phyloP scores from a whole-genome alignment of 352 stramenopile genomes.

The Globisporangium spiculum region DNA sequence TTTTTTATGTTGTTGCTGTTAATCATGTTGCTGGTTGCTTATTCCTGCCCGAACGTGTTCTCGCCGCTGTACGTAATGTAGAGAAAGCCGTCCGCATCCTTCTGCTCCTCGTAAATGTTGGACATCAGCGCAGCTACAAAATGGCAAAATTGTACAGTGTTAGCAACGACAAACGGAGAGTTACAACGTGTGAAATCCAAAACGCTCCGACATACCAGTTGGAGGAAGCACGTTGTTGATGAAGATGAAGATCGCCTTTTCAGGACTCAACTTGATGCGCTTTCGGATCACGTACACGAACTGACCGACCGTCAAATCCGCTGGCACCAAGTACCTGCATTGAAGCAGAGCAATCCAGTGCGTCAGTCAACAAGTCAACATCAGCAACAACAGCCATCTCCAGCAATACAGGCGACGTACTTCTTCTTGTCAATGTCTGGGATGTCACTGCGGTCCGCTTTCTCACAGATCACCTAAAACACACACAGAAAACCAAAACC shows the following conservation, averaged over 20 bases:
- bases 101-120: constrained; percentile 99
- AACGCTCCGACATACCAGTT: constrained; percentile 61
- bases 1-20: constrained; percentile 9
- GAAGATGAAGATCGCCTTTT: constrained; percentile 99
- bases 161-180: neutral
- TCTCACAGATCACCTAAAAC: constrained; percentile 86
- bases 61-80: constrained; percentile 99
- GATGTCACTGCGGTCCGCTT: constrained; percentile 97
- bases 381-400: neutral
- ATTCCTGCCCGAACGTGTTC: constrained; percentile 96
- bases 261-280: constrained; percentile 97
- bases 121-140: constrained; percentile 94
- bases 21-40: constrained; percentile 19
- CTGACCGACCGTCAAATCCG: constrained; percentile 97
- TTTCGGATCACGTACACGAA: constrained; percentile 99
- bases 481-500: neutral
- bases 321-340: constrained; percentile 91
- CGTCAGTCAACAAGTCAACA: neutral
- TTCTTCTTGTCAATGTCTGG: constrained; percentile 99
- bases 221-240: constrained; percentile 98
- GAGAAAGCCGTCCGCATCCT: constrained; percentile 98
- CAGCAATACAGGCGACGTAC: constrained; percentile 24
- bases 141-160: constrained; percentile 5
- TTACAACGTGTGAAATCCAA: neutral
- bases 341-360: neutral